Percentiles rank a stretch among this genome's conserved stretches.
Evolutionary conservation across 495 filamentous ascomycete species (phyloP).

Genomic region (Penicillium coprophilum): DNA sequence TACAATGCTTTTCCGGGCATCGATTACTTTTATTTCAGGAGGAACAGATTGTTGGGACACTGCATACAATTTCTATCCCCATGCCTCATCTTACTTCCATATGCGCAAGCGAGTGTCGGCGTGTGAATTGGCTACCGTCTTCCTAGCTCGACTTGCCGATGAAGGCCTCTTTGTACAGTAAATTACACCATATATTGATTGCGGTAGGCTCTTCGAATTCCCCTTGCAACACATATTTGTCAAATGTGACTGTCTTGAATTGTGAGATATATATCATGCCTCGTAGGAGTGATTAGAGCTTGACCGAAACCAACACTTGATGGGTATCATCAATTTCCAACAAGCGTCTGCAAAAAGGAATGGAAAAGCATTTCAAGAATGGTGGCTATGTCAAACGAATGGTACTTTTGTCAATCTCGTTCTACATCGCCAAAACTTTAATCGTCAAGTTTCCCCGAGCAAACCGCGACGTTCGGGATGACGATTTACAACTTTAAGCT

Average conservation of each 20-base stretch:
- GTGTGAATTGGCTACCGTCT: no score
- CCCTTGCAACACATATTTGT: neutral
- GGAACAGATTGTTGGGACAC: no score
- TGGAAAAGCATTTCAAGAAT: no score
- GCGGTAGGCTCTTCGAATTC: neutral
- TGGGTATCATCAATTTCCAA: neutral
- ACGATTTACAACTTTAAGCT: neutral
- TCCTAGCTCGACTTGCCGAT: no score
- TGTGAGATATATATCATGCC: neutral
- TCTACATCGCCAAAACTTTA: neutral
- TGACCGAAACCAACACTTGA: no score
- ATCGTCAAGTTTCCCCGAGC: neutral
- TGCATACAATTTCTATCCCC: no score
- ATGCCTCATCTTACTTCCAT: no score
- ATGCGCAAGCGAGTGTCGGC: no score
- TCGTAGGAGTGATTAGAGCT: neutral
- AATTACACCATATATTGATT: neutral
- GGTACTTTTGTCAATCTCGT: neutral
- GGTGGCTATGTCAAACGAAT: neutral
- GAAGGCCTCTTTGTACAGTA: constrained; percentile 20
- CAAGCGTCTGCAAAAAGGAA: neutral
- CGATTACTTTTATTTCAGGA: no score
- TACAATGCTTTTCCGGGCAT: constrained; percentile 25
- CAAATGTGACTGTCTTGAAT: neutral
- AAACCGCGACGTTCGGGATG: neutral